Conservation (phyloP, 768 basidiomycete species). For the Boletus barrowsii region DNA sequence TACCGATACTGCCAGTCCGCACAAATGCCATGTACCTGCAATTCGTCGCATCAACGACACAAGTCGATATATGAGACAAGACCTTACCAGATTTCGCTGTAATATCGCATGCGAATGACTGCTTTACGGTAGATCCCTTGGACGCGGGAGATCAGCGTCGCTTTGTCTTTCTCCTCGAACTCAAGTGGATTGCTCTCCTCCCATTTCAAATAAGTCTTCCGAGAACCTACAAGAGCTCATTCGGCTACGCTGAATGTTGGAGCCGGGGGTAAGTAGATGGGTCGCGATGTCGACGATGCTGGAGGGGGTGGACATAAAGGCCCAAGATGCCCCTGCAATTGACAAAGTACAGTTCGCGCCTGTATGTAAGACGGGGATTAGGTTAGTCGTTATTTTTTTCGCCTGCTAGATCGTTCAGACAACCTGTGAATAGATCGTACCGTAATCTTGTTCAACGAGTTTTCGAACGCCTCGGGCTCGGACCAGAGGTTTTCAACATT, state of each 20-base stretch:
- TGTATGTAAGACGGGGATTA: conserved; percentile 95
- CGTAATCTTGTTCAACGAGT: conserved; percentile 82
- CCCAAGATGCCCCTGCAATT: conserved; percentile 68
- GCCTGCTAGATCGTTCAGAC: conserved; percentile 45
- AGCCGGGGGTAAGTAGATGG: conserved; percentile 60
- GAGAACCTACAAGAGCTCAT: conserved; percentile 71
- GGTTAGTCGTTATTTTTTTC: conserved; percentile 92
- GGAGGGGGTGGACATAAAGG: conserved; percentile 55
- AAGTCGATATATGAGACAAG: background rate
- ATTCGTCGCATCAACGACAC: conserved; percentile 12
- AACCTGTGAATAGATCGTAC: conserved; percentile 32
- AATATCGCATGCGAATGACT: conserved; percentile 88
- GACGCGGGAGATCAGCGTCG: conserved; percentile 63
- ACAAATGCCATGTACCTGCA: conserved; percentile 86
- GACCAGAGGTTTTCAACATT: conserved; percentile 93
- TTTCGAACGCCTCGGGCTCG: conserved; percentile 92
- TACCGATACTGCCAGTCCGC: conserved; percentile 74
- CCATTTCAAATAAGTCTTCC: conserved; percentile 94
- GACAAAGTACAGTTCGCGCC: conserved; percentile 83
- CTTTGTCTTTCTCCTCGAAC: conserved; percentile 79
- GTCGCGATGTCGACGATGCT: conserved; percentile 38
- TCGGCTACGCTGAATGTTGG: conserved; percentile 75
- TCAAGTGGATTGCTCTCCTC: conserved; percentile 94
- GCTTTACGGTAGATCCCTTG: conserved; percentile 87
- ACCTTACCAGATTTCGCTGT: conserved; percentile 87